A percentile compares a stretch with the other conserved stretches of the same genome.
These are phyloP conservation scores for Wickerhamiella slavikovae DNA, from an alignment of 805 yeast genomes.

Conservation along the genomic window DNA sequence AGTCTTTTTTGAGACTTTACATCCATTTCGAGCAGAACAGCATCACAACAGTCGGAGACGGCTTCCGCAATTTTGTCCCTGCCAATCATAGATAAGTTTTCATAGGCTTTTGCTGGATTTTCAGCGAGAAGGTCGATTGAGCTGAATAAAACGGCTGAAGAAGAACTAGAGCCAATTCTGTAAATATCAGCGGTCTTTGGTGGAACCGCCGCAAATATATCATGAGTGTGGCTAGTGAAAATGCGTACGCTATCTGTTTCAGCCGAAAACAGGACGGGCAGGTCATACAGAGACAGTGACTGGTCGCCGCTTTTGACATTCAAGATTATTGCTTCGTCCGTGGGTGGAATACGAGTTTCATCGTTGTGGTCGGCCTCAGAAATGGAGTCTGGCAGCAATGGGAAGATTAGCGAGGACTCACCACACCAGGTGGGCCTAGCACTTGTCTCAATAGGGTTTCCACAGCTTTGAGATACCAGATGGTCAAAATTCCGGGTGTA, in stretches of 20 bases:
- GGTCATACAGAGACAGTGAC: no score
- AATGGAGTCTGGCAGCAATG: no score
- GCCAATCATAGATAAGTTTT: constrained; percentile 38
- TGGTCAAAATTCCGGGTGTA: no score
- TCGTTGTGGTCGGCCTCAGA: no score
- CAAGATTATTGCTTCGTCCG: no score
- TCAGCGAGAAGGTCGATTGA: constrained; percentile 44
- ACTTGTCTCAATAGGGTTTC: no score
- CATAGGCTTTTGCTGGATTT: constrained; percentile 66
- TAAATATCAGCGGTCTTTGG: constrained; percentile 38
- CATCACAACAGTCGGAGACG: constrained; percentile 47
- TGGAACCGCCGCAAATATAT: constrained; percentile 44
- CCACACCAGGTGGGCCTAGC: no score
- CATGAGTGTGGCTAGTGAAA: constrained; percentile 34
- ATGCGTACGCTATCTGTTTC: constrained; percentile 54
- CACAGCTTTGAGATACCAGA: no score
- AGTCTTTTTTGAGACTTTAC: constrained; percentile 62
- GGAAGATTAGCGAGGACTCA: no score
- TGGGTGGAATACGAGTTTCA: no score
- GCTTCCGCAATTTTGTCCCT: constrained; percentile 33
- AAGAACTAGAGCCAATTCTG: constrained; percentile 63
- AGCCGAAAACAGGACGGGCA: constrained; percentile 23
- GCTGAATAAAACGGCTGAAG: constrained; percentile 67
- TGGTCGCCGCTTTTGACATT: no score
- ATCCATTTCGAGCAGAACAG: constrained; percentile 61